A percentile compares a stretch with the other conserved stretches of the same genome.
Conservation (phyloP, 2,329 filamentous ascomycete species). For the Exophiala aquamarina region DNA sequence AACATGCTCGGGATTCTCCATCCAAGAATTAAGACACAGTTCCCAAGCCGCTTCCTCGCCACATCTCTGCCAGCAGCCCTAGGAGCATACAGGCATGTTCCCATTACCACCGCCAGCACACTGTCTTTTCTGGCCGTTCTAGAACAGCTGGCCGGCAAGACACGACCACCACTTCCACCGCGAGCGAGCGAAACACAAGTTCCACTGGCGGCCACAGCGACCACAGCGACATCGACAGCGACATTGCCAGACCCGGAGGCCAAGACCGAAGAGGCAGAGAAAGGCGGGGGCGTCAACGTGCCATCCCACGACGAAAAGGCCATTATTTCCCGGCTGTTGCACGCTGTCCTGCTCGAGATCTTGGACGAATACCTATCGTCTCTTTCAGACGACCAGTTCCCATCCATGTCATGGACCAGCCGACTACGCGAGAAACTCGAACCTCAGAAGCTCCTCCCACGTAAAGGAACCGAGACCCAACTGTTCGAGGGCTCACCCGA, state of each 20-base stretch:
- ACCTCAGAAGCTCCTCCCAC: conserved; percentile 52
- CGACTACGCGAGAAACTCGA: conserved; percentile 59
- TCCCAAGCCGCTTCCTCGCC: conserved; percentile 63
- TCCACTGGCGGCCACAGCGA: conserved; percentile 13
- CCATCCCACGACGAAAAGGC: conserved; percentile 50
- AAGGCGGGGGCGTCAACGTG: conserved; percentile 38
- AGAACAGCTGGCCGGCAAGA: conserved; percentile 57
- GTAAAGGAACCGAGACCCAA: conserved; percentile 49
- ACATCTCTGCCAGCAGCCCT: conserved; percentile 63
- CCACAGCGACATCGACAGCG: conserved; percentile 30
- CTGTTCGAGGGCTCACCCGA: conserved; percentile 51
- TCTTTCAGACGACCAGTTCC: conserved; percentile 12
- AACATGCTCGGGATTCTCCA: conserved; percentile 60
- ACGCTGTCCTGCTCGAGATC: conserved; percentile 62
- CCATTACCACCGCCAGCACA: conserved; percentile 56
- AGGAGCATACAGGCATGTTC: conserved; percentile 58
- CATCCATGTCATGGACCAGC: conserved; percentile 43
- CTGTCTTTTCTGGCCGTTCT: conserved; percentile 58
- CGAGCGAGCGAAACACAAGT: conserved; percentile 50
- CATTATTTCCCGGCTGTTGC: conserved; percentile 56
- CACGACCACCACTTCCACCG: conserved; percentile 60
- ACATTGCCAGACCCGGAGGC: conserved; percentile 59
- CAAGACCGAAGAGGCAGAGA: conserved; percentile 51
- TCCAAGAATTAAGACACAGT: conserved; percentile 62
- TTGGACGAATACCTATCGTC: conserved; percentile 56